Evolutionary conservation across 2,329 filamentous ascomycete species (phyloP).

Genomic region (Gremmenia infestans): DNA sequence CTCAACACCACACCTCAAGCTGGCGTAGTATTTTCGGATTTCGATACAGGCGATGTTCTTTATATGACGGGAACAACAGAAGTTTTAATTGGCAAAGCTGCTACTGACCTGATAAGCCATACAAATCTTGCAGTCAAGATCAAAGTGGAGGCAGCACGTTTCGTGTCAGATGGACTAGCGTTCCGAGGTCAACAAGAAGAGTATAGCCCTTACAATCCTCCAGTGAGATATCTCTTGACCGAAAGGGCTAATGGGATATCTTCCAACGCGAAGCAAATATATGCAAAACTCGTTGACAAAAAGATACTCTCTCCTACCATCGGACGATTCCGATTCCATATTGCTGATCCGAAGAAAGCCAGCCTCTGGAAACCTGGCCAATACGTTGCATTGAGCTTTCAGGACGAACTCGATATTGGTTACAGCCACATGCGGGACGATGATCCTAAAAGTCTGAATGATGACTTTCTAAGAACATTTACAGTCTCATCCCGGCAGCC

Average conservation of each 20-base stretch:
- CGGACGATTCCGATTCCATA: slow-evolving; percentile 56
- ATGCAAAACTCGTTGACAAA: slow-evolving; percentile 54
- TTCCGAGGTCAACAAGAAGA: slow-evolving; percentile 59
- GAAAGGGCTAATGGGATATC: slow-evolving; percentile 41
- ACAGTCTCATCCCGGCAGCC: slow-evolving; percentile 58
- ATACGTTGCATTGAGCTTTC: slow-evolving; percentile 72
- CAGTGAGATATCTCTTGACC: slow-evolving; percentile 56
- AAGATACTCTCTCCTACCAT: slow-evolving; percentile 61
- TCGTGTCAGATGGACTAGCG: slow-evolving; percentile 60
- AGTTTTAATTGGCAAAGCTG: slow-evolving; percentile 60
- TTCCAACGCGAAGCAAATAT: slow-evolving; percentile 10
- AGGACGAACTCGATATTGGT: slow-evolving; percentile 61
- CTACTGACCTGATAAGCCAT: slow-evolving; percentile 57
- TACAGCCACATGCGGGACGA: slow-evolving; percentile 82
- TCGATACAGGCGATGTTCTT: slow-evolving; percentile 64
- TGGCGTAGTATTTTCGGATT: slow-evolving; percentile 70
- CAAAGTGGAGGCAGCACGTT: slow-evolving; percentile 53
- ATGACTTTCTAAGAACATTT: slow-evolving; percentile 80
- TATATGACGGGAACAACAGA: slow-evolving; percentile 65
- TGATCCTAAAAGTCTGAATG: slow-evolving; percentile 74
- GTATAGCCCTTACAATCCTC: slow-evolving; percentile 74
- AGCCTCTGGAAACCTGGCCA: slow-evolving; percentile 62
- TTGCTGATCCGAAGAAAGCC: slow-evolving; percentile 34
- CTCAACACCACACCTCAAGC: slow-evolving; percentile 60
- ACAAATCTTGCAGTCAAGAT: slow-evolving; percentile 71